Evolutionary conservation across 164 flowering plant genomes (phyloP).

Genomic region (Platanus orientalis): DNA sequence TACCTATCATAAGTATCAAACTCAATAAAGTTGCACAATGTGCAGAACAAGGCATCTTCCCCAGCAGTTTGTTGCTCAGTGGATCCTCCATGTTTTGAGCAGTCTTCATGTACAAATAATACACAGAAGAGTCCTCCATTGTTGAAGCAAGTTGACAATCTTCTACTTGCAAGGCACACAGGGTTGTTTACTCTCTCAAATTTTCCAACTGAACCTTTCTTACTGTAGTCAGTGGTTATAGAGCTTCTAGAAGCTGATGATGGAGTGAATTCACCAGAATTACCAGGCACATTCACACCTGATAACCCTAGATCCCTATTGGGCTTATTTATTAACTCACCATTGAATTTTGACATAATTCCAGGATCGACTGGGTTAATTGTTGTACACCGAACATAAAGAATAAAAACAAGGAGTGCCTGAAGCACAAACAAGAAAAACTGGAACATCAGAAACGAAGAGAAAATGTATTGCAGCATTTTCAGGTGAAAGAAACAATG

Average conservation of each 20-base stretch:
- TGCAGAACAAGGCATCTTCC: conserved; percentile 92
- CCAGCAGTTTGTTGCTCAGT: conserved; percentile 43
- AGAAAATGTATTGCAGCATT: conserved; percentile 1
- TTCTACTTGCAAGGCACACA: conserved; percentile 21
- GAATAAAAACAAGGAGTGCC: conserved; percentile 87
- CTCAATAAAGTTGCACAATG: conserved; percentile 55
- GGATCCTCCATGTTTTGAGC: conserved; percentile 46
- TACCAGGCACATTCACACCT: conserved; percentile 25
- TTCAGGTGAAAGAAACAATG: background rate
- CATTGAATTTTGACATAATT: conserved; percentile 51
- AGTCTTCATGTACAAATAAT: conserved; percentile 77
- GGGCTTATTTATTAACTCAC: conserved; percentile 17
- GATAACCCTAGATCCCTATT: conserved; percentile 25
- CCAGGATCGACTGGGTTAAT: conserved; percentile 98
- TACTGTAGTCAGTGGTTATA: conserved; percentile 44
- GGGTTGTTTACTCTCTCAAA: conserved; percentile 22
- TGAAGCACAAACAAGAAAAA: conserved; percentile 24
- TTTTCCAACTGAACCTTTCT: conserved; percentile 46
- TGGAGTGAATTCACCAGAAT: conserved; percentile 52
- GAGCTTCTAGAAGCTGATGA: conserved; percentile 73
- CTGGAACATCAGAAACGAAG: background rate
- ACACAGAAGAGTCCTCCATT: conserved; percentile 64
- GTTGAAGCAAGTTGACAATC: conserved; percentile 27
- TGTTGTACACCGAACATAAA: conserved; percentile 88
- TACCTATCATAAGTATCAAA: background rate